Percentiles rank a stretch among this genome's conserved stretches.
Evolutionary conservation across 176 grass and related monocot genomes (phyloP).

Genomic region (Triticum urartu): DNA sequence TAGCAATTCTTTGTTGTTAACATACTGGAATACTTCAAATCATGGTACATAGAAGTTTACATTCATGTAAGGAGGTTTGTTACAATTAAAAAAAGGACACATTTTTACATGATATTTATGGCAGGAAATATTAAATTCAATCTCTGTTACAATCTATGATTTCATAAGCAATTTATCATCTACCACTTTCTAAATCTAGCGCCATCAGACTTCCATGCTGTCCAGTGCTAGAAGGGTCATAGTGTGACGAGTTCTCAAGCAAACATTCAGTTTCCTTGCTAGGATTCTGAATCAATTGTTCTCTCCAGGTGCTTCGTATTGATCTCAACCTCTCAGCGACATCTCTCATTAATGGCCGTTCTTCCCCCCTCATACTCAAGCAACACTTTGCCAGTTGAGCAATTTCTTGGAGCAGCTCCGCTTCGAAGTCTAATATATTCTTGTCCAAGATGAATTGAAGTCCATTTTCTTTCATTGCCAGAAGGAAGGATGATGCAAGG

Average conservation of each 20-base stretch:
- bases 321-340: slow-evolving; percentile 34
- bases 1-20: slow-evolving; percentile 1
- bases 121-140: not conserved
- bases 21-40: slow-evolving; percentile 11
- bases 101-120: slow-evolving; percentile 9
- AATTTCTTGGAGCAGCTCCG: slow-evolving; percentile 23
- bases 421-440: slow-evolving; percentile 1
- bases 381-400: slow-evolving; percentile 27
- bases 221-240: slow-evolving; percentile 27
- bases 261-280: slow-evolving; percentile 26
- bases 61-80: not conserved
- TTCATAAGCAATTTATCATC: not conserved
- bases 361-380: slow-evolving; percentile 24
- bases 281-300: slow-evolving; percentile 21
- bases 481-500: slow-evolving; percentile 32
- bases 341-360: slow-evolving; percentile 37
- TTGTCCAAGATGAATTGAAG: slow-evolving; percentile 34
- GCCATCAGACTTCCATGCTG: slow-evolving; percentile 24
- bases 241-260: slow-evolving; percentile 14
- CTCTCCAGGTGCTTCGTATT: slow-evolving; percentile 30
- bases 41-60: not conserved
- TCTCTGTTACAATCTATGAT: not conserved
- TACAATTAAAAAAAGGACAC: not conserved
- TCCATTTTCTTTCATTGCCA: slow-evolving; percentile 27
- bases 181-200: slow-evolving; percentile 25